These are phyloP conservation scores for Pestalotiopsis sp. DNA, from an alignment of 2,329 filamentous ascomycete genomes.

Conservation along the genomic window DNA sequence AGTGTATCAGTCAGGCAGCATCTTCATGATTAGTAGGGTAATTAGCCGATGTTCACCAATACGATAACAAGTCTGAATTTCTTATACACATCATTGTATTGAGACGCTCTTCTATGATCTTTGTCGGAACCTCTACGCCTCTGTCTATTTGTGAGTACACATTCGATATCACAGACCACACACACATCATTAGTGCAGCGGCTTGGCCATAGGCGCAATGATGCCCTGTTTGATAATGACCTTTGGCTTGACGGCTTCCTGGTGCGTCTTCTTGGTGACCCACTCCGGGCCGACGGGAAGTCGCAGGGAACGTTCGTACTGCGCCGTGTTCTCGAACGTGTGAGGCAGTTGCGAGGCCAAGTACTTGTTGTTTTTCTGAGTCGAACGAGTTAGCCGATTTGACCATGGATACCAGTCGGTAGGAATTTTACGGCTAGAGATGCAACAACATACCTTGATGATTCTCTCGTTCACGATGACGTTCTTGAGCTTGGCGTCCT, in stretches of 20 bases:
- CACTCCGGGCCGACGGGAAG: slow-evolving; percentile 92
- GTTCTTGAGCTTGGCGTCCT: slow-evolving; percentile 78
- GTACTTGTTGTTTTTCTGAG: slow-evolving; percentile 65
- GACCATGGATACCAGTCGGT: no score
- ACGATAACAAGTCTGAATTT: no score
- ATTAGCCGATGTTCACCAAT: no score
- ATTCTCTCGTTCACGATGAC: slow-evolving; percentile 94
- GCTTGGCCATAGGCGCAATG: slow-evolving; percentile 85
- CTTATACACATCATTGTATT: neutral
- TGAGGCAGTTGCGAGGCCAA: slow-evolving; percentile 83
- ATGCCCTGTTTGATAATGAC: slow-evolving; percentile 90
- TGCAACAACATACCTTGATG: slow-evolving; percentile 65
- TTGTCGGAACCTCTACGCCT: neutral
- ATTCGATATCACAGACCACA: neutral
- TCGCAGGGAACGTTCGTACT: slow-evolving; percentile 88
- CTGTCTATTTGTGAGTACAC: neutral
- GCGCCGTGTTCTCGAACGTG: slow-evolving; percentile 82
- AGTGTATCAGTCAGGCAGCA: no score
- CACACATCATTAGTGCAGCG: slow-evolving; percentile 40
- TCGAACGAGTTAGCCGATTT: no score
- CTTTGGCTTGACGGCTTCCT: slow-evolving; percentile 85
- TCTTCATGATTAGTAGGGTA: no score
- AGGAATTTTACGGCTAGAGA: neutral
- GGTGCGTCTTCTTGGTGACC: slow-evolving; percentile 94
- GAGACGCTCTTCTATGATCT: neutral